phyloP scores from a whole-genome alignment of 495 filamentous ascomycete species.

The Penicillium parvum region DNA sequence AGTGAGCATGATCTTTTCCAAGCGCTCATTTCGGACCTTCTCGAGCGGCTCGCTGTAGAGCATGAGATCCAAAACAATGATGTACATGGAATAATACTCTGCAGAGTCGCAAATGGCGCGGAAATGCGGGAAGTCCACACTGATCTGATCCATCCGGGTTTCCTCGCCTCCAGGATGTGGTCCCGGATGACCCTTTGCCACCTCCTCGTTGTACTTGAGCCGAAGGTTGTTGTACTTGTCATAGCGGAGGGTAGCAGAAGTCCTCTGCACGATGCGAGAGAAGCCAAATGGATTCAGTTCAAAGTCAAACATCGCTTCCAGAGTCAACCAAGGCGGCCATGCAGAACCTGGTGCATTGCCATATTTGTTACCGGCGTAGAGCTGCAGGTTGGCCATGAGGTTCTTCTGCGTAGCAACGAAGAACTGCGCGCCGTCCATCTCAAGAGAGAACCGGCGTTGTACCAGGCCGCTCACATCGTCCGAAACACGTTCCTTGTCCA shows the following conservation, averaged over 20 bases:
- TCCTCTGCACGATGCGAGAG: slow-evolving; percentile 89
- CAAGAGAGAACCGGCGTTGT: slow-evolving; percentile 85
- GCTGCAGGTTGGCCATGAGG: slow-evolving; percentile 76
- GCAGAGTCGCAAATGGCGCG: slow-evolving; percentile 90
- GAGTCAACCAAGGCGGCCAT: slow-evolving; percentile 96
- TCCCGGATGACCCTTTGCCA: slow-evolving; percentile 56
- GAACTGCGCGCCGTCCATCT: slow-evolving; percentile 95
- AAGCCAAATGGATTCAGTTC: slow-evolving; percentile 88
- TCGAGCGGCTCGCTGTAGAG: slow-evolving; percentile 94
- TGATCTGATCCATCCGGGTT: slow-evolving; percentile 86
- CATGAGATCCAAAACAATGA: slow-evolving; percentile 91
- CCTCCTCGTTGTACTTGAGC: slow-evolving; percentile 95
- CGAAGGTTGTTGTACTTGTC: slow-evolving; percentile 98
- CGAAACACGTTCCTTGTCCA: slow-evolving; percentile 88
- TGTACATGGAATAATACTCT: slow-evolving; percentile 95
- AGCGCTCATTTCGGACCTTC: slow-evolving; percentile 85
- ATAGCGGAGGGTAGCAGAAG: slow-evolving; percentile 87
- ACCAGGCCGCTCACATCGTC: slow-evolving; percentile 94
- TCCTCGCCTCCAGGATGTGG: slow-evolving; percentile 49
- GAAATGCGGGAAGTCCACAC: slow-evolving; percentile 91
- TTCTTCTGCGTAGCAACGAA: slow-evolving; percentile 92
- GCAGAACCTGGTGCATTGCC: slow-evolving; percentile 77
- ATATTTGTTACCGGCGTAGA: slow-evolving; percentile 92
- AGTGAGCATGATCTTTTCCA: slow-evolving; percentile 99
- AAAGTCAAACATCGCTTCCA: slow-evolving; percentile 98